These are phyloP conservation scores for Suhomyces taliae DNA, from an alignment of 1,139 yeast genomes.

Conservation along the genomic window DNA sequence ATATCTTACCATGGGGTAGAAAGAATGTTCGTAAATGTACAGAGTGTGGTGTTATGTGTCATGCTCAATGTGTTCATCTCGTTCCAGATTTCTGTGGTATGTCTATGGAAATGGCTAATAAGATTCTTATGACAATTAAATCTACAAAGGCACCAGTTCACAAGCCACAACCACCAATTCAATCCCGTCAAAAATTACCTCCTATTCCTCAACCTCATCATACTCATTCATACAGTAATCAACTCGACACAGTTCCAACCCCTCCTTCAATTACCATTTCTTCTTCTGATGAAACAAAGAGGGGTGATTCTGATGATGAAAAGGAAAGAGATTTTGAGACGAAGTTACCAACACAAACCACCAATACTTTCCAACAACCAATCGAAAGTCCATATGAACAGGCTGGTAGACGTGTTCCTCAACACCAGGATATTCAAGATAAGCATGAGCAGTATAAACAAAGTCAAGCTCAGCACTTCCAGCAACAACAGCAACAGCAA, in stretches of 20 bases:
- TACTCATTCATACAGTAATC: neutral
- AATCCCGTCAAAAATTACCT: slow-evolving; percentile 3
- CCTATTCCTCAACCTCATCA: slow-evolving; percentile 1
- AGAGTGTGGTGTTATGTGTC: slow-evolving; percentile 95
- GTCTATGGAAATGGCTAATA: slow-evolving; percentile 96
- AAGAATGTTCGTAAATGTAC: slow-evolving; percentile 93
- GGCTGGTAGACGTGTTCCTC: slow-evolving; percentile 25
- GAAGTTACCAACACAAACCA: slow-evolving; percentile 38
- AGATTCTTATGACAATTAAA: slow-evolving; percentile 80
- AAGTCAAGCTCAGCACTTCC: slow-evolving; percentile 13
- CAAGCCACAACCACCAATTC: slow-evolving; percentile 13
- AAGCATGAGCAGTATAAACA: slow-evolving; percentile 13
- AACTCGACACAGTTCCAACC: slow-evolving; percentile 7
- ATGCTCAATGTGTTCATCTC: slow-evolving; percentile 85
- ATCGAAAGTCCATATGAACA: slow-evolving; percentile 31
- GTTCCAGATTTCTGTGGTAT: slow-evolving; percentile 98
- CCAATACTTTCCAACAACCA: slow-evolving; percentile 35
- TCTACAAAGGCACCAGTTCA: slow-evolving; percentile 57
- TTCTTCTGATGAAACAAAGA: slow-evolving; percentile 5
- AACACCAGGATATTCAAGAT: slow-evolving; percentile 16
- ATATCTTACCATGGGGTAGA: slow-evolving; percentile 90
- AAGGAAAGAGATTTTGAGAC: slow-evolving; percentile 22
- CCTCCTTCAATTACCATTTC: slow-evolving; percentile 13
- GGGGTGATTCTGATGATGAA: slow-evolving; percentile 26
- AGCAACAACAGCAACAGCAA: slow-evolving; percentile 12